Conservation (phyloP, 2,329 filamentous ascomycete genomes). For the Diaporthe velutina region DNA sequence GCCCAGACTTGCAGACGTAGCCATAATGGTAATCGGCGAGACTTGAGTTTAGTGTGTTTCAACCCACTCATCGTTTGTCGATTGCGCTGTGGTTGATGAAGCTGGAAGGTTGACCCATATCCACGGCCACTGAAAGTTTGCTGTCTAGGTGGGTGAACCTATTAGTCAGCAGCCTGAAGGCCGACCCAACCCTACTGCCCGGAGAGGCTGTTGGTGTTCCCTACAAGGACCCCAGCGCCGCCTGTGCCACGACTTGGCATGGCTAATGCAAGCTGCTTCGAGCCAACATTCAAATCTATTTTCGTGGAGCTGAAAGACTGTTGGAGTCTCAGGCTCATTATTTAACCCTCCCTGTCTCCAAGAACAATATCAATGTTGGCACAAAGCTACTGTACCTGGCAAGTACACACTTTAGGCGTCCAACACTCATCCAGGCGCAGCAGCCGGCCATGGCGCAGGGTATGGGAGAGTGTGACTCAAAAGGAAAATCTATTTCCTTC, state of each 20-base stretch:
- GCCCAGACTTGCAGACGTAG: neutral
- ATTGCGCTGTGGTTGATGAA: neutral
- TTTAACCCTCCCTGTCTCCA: neutral
- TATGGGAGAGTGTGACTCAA: neutral
- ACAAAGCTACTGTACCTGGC: neutral
- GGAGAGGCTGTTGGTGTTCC: neutral
- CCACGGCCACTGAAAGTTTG: too few species aligned
- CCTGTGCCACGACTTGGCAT: neutral
- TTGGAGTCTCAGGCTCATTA: neutral
- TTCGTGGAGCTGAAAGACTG: neutral
- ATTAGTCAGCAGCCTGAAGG: neutral
- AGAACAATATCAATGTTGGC: neutral
- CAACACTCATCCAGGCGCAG: neutral
- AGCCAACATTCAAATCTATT: neutral
- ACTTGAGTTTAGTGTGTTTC: neutral
- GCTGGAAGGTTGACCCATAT: neutral
- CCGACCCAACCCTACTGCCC: neutral
- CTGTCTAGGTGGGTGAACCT: neutral
- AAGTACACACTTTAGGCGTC: neutral
- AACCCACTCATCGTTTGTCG: neutral
- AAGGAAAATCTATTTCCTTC: too few species aligned
- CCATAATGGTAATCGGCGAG: neutral
- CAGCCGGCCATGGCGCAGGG: neutral
- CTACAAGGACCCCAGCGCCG: neutral
- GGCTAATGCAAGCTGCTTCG: neutral